Evolutionary conservation across 192 early-diverging fungal species (phyloP).

Genomic region (Podila epigama): DNA sequence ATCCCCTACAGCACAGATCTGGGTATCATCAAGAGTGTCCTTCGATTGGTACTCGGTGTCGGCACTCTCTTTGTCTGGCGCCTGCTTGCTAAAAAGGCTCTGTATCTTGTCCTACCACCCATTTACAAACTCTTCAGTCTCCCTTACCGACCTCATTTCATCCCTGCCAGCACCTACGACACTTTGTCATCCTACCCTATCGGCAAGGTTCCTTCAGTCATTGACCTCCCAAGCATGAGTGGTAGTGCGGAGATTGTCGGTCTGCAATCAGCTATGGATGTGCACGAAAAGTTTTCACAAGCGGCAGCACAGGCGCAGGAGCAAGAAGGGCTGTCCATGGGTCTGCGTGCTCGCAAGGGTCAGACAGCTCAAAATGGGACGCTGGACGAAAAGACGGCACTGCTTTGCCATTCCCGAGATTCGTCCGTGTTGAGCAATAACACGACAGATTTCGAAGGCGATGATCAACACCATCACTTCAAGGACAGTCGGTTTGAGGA

Average conservation of each 20-base stretch:
- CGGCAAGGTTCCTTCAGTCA: constrained; percentile 38
- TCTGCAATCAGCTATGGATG: constrained; percentile 56
- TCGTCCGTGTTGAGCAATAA: constrained; percentile 25
- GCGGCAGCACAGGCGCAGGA: constrained; percentile 27
- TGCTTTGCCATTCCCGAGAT: constrained; percentile 17
- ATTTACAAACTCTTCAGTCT: constrained; percentile 61
- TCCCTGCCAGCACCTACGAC: constrained; percentile 40
- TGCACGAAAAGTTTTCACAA: constrained; percentile 51
- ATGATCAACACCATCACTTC: constrained; percentile 1
- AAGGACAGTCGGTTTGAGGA: constrained; percentile 21
- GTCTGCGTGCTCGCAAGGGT: constrained; percentile 22
- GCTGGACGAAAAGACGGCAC: constrained; percentile 9
- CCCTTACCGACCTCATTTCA: constrained; percentile 55
- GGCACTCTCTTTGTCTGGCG: constrained; percentile 62
- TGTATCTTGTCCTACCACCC: constrained; percentile 58
- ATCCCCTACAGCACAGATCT: constrained; percentile 45
- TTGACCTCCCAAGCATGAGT: constrained; percentile 48
- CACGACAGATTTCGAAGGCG: constrained; percentile 26
- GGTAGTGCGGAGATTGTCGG: constrained; percentile 56
- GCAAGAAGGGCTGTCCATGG: constrained; percentile 13
- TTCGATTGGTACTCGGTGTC: constrained; percentile 51
- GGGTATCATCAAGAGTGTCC: constrained; percentile 26
- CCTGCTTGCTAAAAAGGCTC: constrained; percentile 54
- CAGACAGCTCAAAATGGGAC: constrained; percentile 2
- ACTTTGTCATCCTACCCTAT: constrained; percentile 42